Conservation (phyloP, 2,329 filamentous ascomycete genomes). For the Coniochaeta pulveracea region DNA sequence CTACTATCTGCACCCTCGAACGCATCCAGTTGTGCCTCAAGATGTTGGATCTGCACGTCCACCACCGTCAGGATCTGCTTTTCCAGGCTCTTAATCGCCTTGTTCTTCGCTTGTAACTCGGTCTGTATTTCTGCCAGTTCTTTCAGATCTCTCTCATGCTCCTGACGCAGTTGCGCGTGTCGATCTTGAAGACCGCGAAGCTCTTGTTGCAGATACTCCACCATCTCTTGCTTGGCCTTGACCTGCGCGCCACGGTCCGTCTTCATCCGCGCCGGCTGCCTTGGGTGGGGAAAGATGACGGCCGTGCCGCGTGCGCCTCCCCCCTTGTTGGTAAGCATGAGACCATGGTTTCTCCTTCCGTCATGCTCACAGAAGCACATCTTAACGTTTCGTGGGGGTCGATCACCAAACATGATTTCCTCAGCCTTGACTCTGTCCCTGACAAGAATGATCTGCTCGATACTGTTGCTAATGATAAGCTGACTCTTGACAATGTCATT, state of each 20-base stretch:
- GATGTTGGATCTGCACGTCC: too few species aligned
- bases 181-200: constrained; percentile 38
- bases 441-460: constrained; percentile 79
- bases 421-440: constrained; percentile 55
- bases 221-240: constrained; percentile 32
- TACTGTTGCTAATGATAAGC: constrained; percentile 68
- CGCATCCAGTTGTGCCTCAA: constrained; percentile 51
- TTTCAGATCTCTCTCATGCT: constrained; percentile 27
- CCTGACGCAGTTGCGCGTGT: constrained; percentile 32
- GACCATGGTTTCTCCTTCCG: constrained; percentile 44
- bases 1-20: constrained; percentile 58
- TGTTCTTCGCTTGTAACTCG: too few species aligned
- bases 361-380: constrained; percentile 62
- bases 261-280: constrained; percentile 59
- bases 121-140: constrained; percentile 27
- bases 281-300: constrained; percentile 32
- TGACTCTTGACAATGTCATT: constrained; percentile 68
- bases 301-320: constrained; percentile 22
- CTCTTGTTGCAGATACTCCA: constrained; percentile 44
- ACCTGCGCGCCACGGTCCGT: constrained; percentile 63
- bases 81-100: constrained; percentile 33
- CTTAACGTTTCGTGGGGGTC: constrained; percentile 56
- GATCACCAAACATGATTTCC: constrained; percentile 53
- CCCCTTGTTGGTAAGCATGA: constrained; percentile 38
- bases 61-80: constrained; percentile 38